A percentile compares a stretch with the other conserved stretches of the same genome.
phyloP scores from a whole-genome alignment of 371 early-diverging fungal species.

The Actinomortierella ambigua region DNA sequence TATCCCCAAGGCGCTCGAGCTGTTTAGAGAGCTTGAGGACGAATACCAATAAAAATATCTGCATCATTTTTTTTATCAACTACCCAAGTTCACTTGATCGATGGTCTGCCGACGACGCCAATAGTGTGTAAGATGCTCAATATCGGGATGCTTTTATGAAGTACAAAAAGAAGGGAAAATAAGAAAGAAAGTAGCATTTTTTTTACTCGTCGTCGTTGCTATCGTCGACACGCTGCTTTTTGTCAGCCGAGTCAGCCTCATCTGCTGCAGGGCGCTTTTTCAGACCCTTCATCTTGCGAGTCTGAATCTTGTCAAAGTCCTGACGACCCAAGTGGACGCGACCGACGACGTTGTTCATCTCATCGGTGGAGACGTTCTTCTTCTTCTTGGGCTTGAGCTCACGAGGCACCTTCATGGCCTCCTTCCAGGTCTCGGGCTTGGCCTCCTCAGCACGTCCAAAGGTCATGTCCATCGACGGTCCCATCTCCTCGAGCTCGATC shows the following conservation, averaged over 20 bases:
- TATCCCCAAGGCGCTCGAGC: conserved; percentile 24
- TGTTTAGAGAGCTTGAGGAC: conserved; percentile 36
- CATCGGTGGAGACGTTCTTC: conserved; percentile 92
- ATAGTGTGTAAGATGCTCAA: no score
- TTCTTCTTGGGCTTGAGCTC: conserved; percentile 87
- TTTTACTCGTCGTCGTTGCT: conserved; percentile 44
- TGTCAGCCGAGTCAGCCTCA: conserved; percentile 52
- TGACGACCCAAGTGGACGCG: conserved; percentile 93
- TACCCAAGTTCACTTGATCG: no score
- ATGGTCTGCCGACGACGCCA: no score
- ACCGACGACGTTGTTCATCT: conserved; percentile 91
- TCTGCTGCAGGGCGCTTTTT: conserved; percentile 65
- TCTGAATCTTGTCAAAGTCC: conserved; percentile 90
- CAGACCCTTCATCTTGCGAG: conserved; percentile 98
- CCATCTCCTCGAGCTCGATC: conserved; percentile 94
- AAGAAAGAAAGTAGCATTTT: no score
- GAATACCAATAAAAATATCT: conserved; percentile 15
- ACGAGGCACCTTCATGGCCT: conserved; percentile 82
- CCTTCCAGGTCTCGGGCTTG: conserved; percentile 81
- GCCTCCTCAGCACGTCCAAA: conserved; percentile 79
- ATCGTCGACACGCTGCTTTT: conserved; percentile 57
- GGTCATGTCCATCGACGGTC: conserved; percentile 85
- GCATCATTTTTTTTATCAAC: neutral
- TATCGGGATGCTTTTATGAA: no score
- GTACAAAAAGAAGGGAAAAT: no score